Percentiles rank a stretch among this genome's conserved stretches.
Evolutionary conservation across 2,329 filamentous ascomycete species (phyloP).

Genomic region (Penicillium italicum): DNA sequence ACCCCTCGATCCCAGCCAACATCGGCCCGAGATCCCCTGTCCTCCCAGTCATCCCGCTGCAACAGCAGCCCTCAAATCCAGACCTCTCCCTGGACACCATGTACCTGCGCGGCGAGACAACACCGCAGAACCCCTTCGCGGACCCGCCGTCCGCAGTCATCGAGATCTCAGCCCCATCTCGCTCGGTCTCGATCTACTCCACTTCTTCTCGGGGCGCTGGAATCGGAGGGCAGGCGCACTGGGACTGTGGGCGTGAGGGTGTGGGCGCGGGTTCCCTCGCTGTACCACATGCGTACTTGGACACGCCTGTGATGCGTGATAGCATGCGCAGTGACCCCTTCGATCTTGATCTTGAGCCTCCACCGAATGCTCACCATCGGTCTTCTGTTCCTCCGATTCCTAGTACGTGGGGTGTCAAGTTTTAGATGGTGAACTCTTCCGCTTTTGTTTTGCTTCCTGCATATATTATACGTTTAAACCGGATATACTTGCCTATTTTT

Average conservation of each 20-base stretch:
- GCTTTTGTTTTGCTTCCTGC: background rate
- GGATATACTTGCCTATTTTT: background rate
- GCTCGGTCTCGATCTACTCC: slow-evolving; percentile 16
- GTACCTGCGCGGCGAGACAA: background rate
- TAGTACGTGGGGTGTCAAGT: slow-evolving; percentile 2
- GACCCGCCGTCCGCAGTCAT: slow-evolving; percentile 10
- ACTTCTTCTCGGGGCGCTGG: slow-evolving; percentile 9
- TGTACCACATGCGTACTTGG: background rate
- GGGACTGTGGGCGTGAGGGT: slow-evolving; percentile 13
- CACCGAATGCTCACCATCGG: slow-evolving; percentile 32
- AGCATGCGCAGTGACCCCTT: slow-evolving; percentile 36
- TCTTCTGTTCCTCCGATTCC: slow-evolving; percentile 4
- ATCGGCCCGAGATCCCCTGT: background rate
- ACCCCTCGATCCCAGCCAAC: slow-evolving; percentile 6
- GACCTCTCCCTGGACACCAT: slow-evolving; percentile 6
- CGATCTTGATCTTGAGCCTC: slow-evolving; percentile 29
- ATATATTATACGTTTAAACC: background rate
- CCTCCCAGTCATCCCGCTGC: slow-evolving; percentile 12
- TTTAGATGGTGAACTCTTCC: background rate
- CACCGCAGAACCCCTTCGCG: background rate
- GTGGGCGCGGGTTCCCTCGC: background rate
- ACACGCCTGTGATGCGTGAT: slow-evolving; percentile 12
- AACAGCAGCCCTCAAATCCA: slow-evolving; percentile 5
- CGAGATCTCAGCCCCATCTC: slow-evolving; percentile 14
- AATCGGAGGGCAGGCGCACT: background rate